Evolutionary conservation across 345 rosid genomes (phyloP), one percentile per base, ranked within the genome.

Genomic region (Salix udensis): DNA sequence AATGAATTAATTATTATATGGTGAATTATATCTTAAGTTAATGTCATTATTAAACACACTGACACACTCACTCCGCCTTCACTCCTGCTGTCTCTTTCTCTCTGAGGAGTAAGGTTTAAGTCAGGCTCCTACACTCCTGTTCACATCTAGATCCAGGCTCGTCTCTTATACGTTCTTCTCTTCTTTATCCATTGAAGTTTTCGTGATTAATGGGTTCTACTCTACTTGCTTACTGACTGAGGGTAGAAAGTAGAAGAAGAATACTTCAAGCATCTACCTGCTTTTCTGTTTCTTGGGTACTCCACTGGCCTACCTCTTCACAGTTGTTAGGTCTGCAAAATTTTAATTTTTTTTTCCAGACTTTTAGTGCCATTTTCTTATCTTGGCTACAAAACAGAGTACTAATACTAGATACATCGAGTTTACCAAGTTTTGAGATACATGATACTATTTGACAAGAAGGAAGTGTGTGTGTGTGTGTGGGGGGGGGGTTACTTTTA

Each of bases 91-190:
- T 23, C 66, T 61, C 66, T 61, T 24, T 61, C 66, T 52, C 58
- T 52, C 9, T 19, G 4, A 24, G 34, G 42, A 7, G 4, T 31
- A 11, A 67, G 23, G 46, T 11, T 42, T 42, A 42, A 42, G 46
- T 11, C 46, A 42, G 14, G 46, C 40, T n/a, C n/a, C 70, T 10
- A 7, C 14, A 66, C 34, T 66, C 46, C 23, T 66, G 5, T 66
- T 67, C 30, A 67, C 46, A 67, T 18, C 39, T 46, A 67, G 70
- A 67, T 67, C 70, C 70, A 67, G 70, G 70, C 37, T 21, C 39
- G 70, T 67, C 28, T 67, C 70, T 39, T 37, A 18, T 21, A 21
- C 46, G 9, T 67, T 36, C 48, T 39, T 37, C n/a, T 4, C 26
- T 65, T 30, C 13, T 65, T 10, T 7, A 65, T 30, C 40, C n/a